A percentile compares a stretch with the other conserved stretches of the same genome.
Conservation (phyloP, 2,329 filamentous ascomycete species). For the Neofusicoccum cordaticola region DNA sequence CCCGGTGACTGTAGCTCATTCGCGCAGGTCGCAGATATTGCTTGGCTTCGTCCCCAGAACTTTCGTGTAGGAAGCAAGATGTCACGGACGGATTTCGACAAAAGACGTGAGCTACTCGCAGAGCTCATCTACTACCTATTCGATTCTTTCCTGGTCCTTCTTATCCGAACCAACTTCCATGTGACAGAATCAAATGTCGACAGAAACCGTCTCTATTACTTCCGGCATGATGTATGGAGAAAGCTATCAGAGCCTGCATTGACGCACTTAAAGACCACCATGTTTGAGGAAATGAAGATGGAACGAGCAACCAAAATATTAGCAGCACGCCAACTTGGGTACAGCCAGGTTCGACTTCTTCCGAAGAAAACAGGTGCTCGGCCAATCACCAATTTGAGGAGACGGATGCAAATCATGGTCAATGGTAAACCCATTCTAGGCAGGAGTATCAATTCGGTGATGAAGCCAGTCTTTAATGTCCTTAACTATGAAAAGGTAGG, state of each 20-base stretch:
- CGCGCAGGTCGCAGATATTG: constrained; percentile 61
- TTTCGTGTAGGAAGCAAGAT: constrained; percentile 52
- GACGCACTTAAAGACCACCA: constrained; percentile 61
- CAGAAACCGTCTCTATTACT: constrained; percentile 83
- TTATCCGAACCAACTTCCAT: constrained; percentile 86
- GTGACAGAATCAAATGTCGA: constrained; percentile 85
- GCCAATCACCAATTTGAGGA: constrained; percentile 82
- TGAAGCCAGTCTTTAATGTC: constrained; percentile 72
- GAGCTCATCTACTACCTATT: constrained; percentile 93
- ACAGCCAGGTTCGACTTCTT: constrained; percentile 74
- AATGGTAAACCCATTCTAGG: constrained; percentile 57
- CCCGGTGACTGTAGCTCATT: constrained; percentile 20
- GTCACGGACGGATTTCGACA: constrained; percentile 68
- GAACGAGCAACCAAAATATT: constrained; percentile 58
- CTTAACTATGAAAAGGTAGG: constrained; percentile 74
- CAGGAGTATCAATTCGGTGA: constrained; percentile 65
- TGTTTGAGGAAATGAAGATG: constrained; percentile 74
- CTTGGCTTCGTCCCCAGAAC: constrained; percentile 64
- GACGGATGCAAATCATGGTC: constrained; percentile 55
- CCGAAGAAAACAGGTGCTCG: constrained; percentile 76
- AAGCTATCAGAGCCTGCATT: constrained; percentile 72
- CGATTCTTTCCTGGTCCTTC: constrained; percentile 84
- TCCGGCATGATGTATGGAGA: constrained; percentile 90
- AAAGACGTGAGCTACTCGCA: constrained; percentile 73
- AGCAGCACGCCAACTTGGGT: constrained; percentile 64